These are phyloP conservation scores for Pseudozyma flocculosa DNA, from an alignment of 1,284 basidiomycete species.

Conservation along the genomic window DNA sequence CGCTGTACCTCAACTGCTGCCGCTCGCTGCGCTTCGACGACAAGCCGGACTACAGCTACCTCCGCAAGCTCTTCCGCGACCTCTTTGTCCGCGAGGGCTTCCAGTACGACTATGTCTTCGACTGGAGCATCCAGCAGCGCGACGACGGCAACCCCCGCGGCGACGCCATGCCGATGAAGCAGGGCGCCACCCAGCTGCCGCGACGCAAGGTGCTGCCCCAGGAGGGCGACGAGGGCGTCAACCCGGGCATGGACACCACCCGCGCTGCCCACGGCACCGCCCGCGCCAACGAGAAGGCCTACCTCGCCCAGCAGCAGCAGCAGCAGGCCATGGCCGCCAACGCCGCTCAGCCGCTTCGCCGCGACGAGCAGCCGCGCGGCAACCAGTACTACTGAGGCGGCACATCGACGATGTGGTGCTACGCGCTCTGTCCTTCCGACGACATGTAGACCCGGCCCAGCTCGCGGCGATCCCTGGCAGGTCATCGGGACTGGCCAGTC, in stretches of 20 bases:
- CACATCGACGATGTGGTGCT: too few species aligned
- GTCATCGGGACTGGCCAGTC: too few species aligned
- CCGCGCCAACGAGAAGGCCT: conserved; percentile 34
- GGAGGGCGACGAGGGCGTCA: conserved; percentile 37
- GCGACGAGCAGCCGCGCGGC: conserved; percentile 31
- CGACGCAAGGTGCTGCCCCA: conserved; percentile 55
- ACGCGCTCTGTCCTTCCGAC: too few species aligned
- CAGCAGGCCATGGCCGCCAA: conserved; percentile 32
- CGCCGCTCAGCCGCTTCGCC: conserved; percentile 26
- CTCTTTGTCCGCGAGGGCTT: conserved; percentile 58
- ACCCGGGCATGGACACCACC: conserved; percentile 41
- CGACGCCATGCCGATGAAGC: conserved; percentile 5
- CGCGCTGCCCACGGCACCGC: conserved; percentile 36
- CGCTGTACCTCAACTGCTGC: conserved; percentile 59
- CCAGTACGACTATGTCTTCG: conserved; percentile 59
- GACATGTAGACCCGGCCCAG: too few species aligned
- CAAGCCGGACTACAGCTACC: conserved; percentile 59
- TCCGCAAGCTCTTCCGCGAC: conserved; percentile 59
- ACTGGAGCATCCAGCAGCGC: conserved; percentile 58
- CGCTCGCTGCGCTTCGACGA: conserved; percentile 59
- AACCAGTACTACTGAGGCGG: conserved; percentile 23
- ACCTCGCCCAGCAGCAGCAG: conserved; percentile 32
- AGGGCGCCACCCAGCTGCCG: conserved; percentile 48
- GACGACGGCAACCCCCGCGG: conserved; percentile 28
- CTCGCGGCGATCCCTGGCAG: background rate